These are phyloP conservation scores for Lyophyllum shimeji DNA, from an alignment of 768 basidiomycete species.

Conservation along the genomic window DNA sequence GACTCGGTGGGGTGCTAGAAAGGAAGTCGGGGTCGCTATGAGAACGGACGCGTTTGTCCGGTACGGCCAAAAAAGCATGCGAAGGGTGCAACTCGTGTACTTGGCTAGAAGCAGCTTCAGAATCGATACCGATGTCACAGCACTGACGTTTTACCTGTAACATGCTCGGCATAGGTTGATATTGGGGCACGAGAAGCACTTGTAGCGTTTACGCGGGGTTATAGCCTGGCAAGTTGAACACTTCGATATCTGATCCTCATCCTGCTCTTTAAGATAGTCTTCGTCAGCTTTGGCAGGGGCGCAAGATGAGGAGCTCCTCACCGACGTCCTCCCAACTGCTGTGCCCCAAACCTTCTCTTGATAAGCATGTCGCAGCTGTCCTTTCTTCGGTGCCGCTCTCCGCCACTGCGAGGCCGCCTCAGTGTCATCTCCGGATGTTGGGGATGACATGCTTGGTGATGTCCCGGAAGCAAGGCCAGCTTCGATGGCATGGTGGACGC, in stretches of 20 bases:
- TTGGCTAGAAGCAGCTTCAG: conserved; percentile 46
- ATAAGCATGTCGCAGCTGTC: conserved; percentile 81
- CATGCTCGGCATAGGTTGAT: conserved; percentile 83
- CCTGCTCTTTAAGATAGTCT: conserved; percentile 49
- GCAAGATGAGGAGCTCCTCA: conserved; percentile 35
- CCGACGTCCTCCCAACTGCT: conserved; percentile 88
- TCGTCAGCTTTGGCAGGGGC: not conserved
- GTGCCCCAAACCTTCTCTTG: conserved; percentile 82
- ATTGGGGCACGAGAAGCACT: conserved; percentile 79
- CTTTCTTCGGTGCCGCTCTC: conserved; percentile 73
- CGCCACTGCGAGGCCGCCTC: conserved; percentile 56
- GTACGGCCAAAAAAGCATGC: conserved; percentile 81
- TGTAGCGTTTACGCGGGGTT: conserved; percentile 69
- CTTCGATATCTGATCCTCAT: conserved; percentile 58
- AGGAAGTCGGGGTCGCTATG: conserved; percentile 39
- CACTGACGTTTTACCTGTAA: conserved; percentile 56
- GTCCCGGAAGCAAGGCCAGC: conserved; percentile 49
- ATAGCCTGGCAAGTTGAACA: conserved; percentile 82
- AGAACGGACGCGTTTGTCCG: conserved; percentile 52
- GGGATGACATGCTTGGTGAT: conserved; percentile 40
- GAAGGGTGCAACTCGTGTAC: conserved; percentile 91
- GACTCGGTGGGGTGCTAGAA: conserved; percentile 32
- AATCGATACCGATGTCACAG: not conserved
- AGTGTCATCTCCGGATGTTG: conserved; percentile 56
- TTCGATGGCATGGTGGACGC: conserved; percentile 76